phyloP scores from a whole-genome alignment of 345 rosid genomes.

The Conringia planisiliqua region DNA sequence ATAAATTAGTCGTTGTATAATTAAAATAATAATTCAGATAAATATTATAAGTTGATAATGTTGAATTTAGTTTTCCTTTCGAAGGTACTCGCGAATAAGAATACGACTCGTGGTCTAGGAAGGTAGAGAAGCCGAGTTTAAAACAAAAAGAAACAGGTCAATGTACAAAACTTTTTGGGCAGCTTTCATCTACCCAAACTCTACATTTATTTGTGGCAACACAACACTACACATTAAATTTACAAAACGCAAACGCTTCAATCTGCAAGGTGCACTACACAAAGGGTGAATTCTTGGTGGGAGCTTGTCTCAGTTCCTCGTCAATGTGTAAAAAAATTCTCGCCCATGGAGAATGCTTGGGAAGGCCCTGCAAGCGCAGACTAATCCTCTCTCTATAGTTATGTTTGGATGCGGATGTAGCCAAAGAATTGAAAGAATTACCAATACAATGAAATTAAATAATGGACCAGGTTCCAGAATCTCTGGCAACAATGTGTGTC shows the following conservation, averaged over 20 bases:
- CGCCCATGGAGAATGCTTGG: not conserved
- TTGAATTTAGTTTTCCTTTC: too few species aligned
- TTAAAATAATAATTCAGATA: too few species aligned
- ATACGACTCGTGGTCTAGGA: too few species aligned
- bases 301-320: constrained; percentile 11
- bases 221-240: constrained; percentile 17
- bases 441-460: constrained; percentile 14
- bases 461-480: constrained; percentile 2
- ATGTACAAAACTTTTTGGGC: constrained; percentile 17
- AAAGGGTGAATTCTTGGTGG: not conserved
- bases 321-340: constrained; percentile 5
- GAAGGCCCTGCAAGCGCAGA: not conserved
- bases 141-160: not conserved
- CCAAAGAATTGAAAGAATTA: constrained; percentile 33
- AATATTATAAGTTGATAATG: too few species aligned
- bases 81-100: too few species aligned
- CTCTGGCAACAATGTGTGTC: constrained; percentile 16
- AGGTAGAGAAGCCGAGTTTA: too few species aligned
- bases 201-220: constrained; percentile 18
- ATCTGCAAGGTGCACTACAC: not conserved
- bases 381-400: not conserved
- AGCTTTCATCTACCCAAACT: not conserved
- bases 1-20: too few species aligned
- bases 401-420: constrained; percentile 4
- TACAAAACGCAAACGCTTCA: constrained; percentile 14